Evolutionary conservation across 768 basidiomycete genomes (phyloP).

Genomic region (Auricularia sp.): DNA sequence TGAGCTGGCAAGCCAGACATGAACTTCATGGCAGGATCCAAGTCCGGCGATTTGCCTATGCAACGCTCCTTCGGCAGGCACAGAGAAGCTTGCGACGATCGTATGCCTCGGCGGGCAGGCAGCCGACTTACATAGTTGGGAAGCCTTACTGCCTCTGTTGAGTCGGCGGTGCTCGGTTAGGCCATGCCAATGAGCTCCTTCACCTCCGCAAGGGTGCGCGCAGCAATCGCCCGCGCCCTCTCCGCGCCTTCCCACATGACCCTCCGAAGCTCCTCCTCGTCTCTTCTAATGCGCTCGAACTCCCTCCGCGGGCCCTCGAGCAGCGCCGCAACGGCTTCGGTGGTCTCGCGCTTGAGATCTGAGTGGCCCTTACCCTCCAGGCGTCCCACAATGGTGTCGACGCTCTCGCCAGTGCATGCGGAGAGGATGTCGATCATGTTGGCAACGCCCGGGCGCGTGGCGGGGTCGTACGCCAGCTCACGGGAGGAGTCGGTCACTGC

Average conservation of each 20-base stretch:
- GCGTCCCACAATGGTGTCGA: slow-evolving; percentile 34
- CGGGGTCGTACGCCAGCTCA: slow-evolving; percentile 74
- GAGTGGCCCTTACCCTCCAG: slow-evolving; percentile 54
- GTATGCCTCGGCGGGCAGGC: too few species aligned
- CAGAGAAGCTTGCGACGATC: too few species aligned
- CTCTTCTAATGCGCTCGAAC: slow-evolving; percentile 53
- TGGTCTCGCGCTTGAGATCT: slow-evolving; percentile 62
- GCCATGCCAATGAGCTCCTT: slow-evolving; percentile 53
- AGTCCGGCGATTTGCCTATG: too few species aligned
- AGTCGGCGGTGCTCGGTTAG: slow-evolving; percentile 7
- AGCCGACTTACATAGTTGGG: too few species aligned
- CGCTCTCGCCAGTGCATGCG: slow-evolving; percentile 50
- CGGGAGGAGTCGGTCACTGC: slow-evolving; percentile 79
- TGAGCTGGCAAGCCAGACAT: too few species aligned
- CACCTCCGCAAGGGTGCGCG: slow-evolving; percentile 56
- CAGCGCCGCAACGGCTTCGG: slow-evolving; percentile 59
- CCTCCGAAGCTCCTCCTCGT: slow-evolving; percentile 47
- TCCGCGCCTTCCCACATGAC: slow-evolving; percentile 57
- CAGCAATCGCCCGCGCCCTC: slow-evolving; percentile 53
- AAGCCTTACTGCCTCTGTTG: too few species aligned
- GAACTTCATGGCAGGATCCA: too few species aligned
- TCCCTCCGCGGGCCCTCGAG: slow-evolving; percentile 59
- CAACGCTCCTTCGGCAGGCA: too few species aligned
- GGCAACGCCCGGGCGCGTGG: slow-evolving; percentile 67
- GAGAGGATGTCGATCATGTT: slow-evolving; percentile 76